Percentiles rank a stretch among this genome's conserved stretches.
Evolutionary conservation across 768 basidiomycete species (phyloP).

Genomic region (Rhizopogon vesiculosus): DNA sequence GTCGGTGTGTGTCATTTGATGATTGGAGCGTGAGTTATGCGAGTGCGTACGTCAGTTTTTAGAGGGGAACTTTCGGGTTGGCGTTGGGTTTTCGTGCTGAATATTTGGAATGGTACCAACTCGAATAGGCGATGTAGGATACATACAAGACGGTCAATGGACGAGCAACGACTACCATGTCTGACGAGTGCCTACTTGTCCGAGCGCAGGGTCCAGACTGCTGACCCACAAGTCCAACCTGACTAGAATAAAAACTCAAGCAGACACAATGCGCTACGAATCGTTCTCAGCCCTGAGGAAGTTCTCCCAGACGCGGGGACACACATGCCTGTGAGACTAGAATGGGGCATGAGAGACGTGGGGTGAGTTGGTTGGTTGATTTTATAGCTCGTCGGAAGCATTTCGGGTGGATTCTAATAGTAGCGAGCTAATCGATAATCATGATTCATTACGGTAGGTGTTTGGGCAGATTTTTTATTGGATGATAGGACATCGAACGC

Average conservation of each 20-base stretch:
- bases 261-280: background rate
- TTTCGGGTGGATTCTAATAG: background rate
- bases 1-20: conserved; percentile 54
- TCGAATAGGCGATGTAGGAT: background rate
- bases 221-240: background rate
- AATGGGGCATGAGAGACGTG: conserved; percentile 9
- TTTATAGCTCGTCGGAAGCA: background rate
- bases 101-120: too few species aligned
- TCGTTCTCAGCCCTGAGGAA: conserved; percentile 23
- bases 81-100: too few species aligned
- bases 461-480: conserved; percentile 5
- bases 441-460: too few species aligned
- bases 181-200: background rate
- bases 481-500: background rate
- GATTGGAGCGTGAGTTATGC: conserved; percentile 98
- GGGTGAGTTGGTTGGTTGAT: background rate
- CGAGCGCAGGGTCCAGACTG: background rate
- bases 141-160: background rate
- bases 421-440: background rate
- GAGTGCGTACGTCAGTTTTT: conserved; percentile 73
- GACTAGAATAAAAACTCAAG: background rate
- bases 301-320: conserved; percentile 16
- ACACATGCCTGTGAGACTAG: conserved; percentile 17
- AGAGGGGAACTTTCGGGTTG: background rate
- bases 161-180: background rate